Evolutionary conservation across 768 basidiomycete species (phyloP).

Genomic region (Pleurotus tuber-regium): DNA sequence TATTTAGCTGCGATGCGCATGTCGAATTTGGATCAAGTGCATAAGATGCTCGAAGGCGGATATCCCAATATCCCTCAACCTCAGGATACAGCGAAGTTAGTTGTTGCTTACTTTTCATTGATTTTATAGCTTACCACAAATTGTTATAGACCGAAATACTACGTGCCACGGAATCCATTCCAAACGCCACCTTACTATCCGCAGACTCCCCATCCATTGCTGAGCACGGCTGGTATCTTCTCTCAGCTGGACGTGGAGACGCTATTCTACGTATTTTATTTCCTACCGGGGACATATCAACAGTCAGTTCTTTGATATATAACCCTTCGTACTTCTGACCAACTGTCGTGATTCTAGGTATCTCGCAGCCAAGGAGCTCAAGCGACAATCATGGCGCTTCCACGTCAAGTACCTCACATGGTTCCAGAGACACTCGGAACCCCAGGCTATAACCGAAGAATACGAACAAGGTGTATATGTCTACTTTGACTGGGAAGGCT

Average conservation of each 20-base stretch:
- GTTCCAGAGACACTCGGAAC: slow-evolving; percentile 99
- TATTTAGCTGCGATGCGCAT: slow-evolving; percentile 70
- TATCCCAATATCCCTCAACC: slow-evolving; percentile 88
- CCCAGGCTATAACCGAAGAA: slow-evolving; percentile 97
- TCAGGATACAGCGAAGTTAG: slow-evolving; percentile 91
- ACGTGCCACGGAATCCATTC: slow-evolving; percentile 90
- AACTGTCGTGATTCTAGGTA: slow-evolving; percentile 48
- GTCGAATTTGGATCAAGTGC: slow-evolving; percentile 85
- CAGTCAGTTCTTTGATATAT: slow-evolving; percentile 60
- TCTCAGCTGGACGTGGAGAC: slow-evolving; percentile 95
- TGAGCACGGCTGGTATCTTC: slow-evolving; percentile 84
- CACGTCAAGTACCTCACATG: slow-evolving; percentile 99
- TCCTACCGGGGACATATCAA: slow-evolving; percentile 94
- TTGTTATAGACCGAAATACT: slow-evolving; percentile 85
- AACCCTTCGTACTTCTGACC: neutral
- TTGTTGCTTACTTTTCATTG: slow-evolving; percentile 8
- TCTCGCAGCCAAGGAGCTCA: slow-evolving; percentile 94
- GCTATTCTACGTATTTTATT: slow-evolving; percentile 98
- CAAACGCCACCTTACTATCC: slow-evolving; percentile 94
- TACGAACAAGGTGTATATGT: slow-evolving; percentile 99
- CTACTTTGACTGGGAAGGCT: slow-evolving; percentile 99
- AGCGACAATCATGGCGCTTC: slow-evolving; percentile 98
- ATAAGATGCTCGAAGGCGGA: slow-evolving; percentile 92
- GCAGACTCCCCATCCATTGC: slow-evolving; percentile 75
- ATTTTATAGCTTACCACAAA: slow-evolving; percentile 12